Evolutionary conservation across 2,329 filamentous ascomycete genomes (phyloP).

Genomic region (Neophaeococcomyces mojaviensis): DNA sequence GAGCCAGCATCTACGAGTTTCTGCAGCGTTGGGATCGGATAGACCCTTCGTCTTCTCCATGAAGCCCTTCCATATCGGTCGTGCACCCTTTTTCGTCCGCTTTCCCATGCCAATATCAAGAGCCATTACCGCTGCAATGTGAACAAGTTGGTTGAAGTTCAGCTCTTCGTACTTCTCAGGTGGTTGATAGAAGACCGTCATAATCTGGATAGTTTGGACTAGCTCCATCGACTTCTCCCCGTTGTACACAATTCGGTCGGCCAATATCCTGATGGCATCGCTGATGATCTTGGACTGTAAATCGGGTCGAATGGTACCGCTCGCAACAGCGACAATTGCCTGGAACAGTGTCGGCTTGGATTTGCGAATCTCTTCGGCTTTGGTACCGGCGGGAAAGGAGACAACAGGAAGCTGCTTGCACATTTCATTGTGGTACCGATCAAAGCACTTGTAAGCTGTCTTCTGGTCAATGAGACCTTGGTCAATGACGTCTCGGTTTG

Average conservation of each 20-base stretch:
- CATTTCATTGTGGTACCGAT: conserved; percentile 48
- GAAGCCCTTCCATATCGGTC: conserved; percentile 32
- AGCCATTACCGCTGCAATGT: conserved; percentile 73
- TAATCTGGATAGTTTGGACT: conserved; percentile 68
- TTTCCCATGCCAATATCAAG: conserved; percentile 73
- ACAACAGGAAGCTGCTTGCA: conserved; percentile 51
- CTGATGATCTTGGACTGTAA: conserved; percentile 56
- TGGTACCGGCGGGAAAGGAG: conserved; percentile 48
- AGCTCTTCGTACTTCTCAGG: conserved; percentile 77
- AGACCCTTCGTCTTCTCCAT: conserved; percentile 31
- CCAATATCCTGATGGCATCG: conserved; percentile 65
- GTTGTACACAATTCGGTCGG: conserved; percentile 64
- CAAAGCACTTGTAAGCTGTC: conserved; percentile 49
- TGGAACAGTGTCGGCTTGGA: conserved; percentile 55
- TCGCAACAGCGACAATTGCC: conserved; percentile 48
- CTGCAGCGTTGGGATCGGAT: conserved; percentile 45
- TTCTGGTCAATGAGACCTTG: conserved; percentile 45
- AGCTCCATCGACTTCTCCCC: conserved; percentile 78
- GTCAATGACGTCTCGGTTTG: conserved; percentile 42
- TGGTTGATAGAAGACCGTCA: conserved; percentile 77
- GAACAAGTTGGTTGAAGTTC: conserved; percentile 82
- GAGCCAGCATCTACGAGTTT: conserved; percentile 53
- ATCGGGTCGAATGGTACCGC: conserved; percentile 45
- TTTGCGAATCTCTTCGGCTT: conserved; percentile 47
- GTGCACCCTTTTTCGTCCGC: conserved; percentile 34